These are phyloP conservation scores for Stachybotrys elegans DNA, from an alignment of 2,329 filamentous ascomycete species.

Conservation along the genomic window DNA sequence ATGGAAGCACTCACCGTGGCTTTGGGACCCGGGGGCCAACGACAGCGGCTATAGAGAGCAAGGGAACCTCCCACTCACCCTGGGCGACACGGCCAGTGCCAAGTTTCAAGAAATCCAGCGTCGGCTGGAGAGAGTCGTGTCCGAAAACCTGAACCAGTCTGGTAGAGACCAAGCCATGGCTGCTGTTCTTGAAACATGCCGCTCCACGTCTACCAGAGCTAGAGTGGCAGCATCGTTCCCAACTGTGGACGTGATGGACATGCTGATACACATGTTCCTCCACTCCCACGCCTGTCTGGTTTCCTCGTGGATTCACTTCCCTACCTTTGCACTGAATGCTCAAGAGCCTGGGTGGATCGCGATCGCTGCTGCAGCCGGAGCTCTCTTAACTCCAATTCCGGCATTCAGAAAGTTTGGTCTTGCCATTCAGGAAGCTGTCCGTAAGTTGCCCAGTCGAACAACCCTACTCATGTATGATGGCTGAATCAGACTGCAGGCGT, in stretches of 20 bases:
- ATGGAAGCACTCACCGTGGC: slow-evolving; percentile 46
- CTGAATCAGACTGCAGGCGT: slow-evolving; percentile 15
- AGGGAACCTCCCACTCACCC: slow-evolving; percentile 38
- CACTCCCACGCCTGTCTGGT: slow-evolving; percentile 51
- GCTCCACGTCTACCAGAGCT: slow-evolving; percentile 40
- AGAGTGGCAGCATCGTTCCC: slow-evolving; percentile 58
- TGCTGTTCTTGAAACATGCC: slow-evolving; percentile 57
- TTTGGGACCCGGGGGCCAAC: slow-evolving; percentile 40
- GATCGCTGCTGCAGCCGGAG: slow-evolving; percentile 56
- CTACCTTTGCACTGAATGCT: slow-evolving; percentile 50
- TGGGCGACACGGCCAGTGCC: slow-evolving; percentile 29
- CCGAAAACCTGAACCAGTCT: slow-evolving; percentile 38
- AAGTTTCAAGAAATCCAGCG: slow-evolving; percentile 33
- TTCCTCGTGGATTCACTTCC: slow-evolving; percentile 57
- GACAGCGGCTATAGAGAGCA: slow-evolving; percentile 41
- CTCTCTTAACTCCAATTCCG: slow-evolving; percentile 50
- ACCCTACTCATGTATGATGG: slow-evolving; percentile 6
- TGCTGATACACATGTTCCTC: slow-evolving; percentile 55
- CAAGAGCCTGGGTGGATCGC: slow-evolving; percentile 56
- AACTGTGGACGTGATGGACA: slow-evolving; percentile 55
- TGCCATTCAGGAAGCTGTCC: slow-evolving; percentile 47
- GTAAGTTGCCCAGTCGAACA: slow-evolving; percentile 19
- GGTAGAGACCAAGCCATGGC: slow-evolving; percentile 59
- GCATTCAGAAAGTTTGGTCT: slow-evolving; percentile 58
- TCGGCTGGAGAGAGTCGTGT: slow-evolving; percentile 32